Conservation (phyloP, 164 flowering plant genomes). For the Echeveria elegans region DNA sequence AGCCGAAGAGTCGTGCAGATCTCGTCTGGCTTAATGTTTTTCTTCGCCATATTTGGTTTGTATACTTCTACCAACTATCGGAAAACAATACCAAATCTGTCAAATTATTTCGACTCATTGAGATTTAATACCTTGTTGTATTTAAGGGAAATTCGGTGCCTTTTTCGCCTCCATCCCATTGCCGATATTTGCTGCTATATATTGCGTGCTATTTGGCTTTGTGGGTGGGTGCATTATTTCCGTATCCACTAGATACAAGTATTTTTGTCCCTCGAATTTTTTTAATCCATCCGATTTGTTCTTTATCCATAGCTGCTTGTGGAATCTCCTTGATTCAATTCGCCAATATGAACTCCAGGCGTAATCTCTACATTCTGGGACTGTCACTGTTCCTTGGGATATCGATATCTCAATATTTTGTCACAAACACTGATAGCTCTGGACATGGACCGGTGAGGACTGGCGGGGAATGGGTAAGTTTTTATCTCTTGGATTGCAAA, state of each 20-base stretch:
- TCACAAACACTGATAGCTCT: conserved; percentile 23
- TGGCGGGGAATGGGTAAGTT: conserved; percentile 74
- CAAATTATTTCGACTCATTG: background rate
- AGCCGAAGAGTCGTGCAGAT: conserved; percentile 96
- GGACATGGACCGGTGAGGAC: conserved; percentile 77
- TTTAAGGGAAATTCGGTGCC: conserved; percentile 92
- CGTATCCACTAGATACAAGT: background rate
- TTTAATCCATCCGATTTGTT: background rate
- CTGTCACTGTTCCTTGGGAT: conserved; percentile 80
- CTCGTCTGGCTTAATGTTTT: conserved; percentile 85
- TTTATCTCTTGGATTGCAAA: background rate
- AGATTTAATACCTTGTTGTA: background rate
- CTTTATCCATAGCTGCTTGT: conserved; percentile 50
- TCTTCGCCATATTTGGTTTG: conserved; percentile 91
- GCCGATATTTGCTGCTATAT: conserved; percentile 87
- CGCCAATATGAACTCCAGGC: conserved; percentile 66
- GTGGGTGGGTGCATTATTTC: conserved; percentile 51
- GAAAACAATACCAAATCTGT: background rate
- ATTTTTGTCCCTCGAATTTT: background rate
- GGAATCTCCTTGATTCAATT: conserved; percentile 90
- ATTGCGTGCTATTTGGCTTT: conserved; percentile 78
- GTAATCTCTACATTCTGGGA: conserved; percentile 78
- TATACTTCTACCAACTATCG: background rate
- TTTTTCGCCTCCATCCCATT: conserved; percentile 91
- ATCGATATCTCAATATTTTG: conserved; percentile 80